phyloP scores from a whole-genome alignment of 345 rosid genomes.

The rapeseed (Brassica napus) region Da-Ae NC_063436.1:31724001-31724500 shows the following conservation, averaged over 20 bases:
- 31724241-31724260: slow-evolving; percentile 67
- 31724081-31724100: slow-evolving; percentile 39
- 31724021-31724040: neutral
- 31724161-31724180: slow-evolving; percentile 70
- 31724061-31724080: slow-evolving; percentile 45
- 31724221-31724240: slow-evolving; percentile 49
- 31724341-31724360: slow-evolving; percentile 87
- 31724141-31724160: slow-evolving; percentile 73
- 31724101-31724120: slow-evolving; percentile 58
- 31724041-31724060: slow-evolving; percentile 6
- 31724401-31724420: slow-evolving; percentile 41
- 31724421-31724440: slow-evolving; percentile 43
- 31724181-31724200: slow-evolving; percentile 13
- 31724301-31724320: slow-evolving; percentile 89
- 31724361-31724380: slow-evolving; percentile 60
- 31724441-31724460: slow-evolving; percentile 42
- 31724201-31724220: slow-evolving; percentile 45
- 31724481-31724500: slow-evolving; percentile 70
- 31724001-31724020: slow-evolving; percentile 2
- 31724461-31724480: slow-evolving; percentile 62
- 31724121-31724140: slow-evolving; percentile 44
- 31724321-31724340: slow-evolving; percentile 45
- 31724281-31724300: slow-evolving; percentile 98
- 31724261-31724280: slow-evolving; percentile 80
- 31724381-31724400: slow-evolving; percentile 35